Evolutionary conservation across 495 filamentous ascomycete genomes (phyloP).

Genomic region (Hypoxylon trugodes): DNA sequence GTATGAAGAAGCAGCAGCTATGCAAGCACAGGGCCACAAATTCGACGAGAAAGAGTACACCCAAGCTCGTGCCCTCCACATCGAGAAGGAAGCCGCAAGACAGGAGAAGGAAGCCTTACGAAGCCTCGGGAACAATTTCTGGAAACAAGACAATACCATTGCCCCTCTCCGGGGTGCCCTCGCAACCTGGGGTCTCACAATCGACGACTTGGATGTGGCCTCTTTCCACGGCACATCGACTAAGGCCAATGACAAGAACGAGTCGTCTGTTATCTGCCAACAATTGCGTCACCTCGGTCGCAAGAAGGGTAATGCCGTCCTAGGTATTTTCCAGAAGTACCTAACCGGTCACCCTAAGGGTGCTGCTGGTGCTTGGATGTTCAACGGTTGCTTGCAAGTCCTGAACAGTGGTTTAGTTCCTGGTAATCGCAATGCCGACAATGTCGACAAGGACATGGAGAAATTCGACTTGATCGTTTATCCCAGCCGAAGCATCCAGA

Average conservation of each 20-base stretch:
- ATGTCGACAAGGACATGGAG: slow-evolving; percentile 94
- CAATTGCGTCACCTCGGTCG: slow-evolving; percentile 95
- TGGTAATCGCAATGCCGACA: slow-evolving; percentile 97
- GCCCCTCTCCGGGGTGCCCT: slow-evolving; percentile 93
- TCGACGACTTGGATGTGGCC: slow-evolving; percentile 92
- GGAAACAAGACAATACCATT: slow-evolving; percentile 92
- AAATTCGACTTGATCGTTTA: slow-evolving; percentile 98
- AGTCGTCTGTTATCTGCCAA: slow-evolving; percentile 96
- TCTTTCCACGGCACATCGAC: slow-evolving; percentile 99
- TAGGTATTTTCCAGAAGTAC: slow-evolving; percentile 99
- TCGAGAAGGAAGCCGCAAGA: slow-evolving; percentile 85
- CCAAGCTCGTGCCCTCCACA: slow-evolving; percentile 83
- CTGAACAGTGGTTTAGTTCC: slow-evolving; percentile 93
- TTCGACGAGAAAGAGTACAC: slow-evolving; percentile 87
- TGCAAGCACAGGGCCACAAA: slow-evolving; percentile 77
- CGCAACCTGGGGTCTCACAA: slow-evolving; percentile 96
- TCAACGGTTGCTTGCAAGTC: slow-evolving; percentile 96
- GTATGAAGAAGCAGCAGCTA: slow-evolving; percentile 87
- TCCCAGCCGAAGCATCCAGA: slow-evolving; percentile 93
- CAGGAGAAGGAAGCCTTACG: slow-evolving; percentile 92
- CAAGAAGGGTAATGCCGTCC: slow-evolving; percentile 91
- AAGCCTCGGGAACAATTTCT: slow-evolving; percentile 96
- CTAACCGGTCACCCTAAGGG: slow-evolving; percentile 99
- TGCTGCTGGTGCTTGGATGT: slow-evolving; percentile 99
- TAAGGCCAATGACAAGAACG: slow-evolving; percentile 99